A percentile compares a stretch with the other conserved stretches of the same genome.
Conservation (phyloP, 129 eudicot species). For the Mikania micrantha region DNA sequence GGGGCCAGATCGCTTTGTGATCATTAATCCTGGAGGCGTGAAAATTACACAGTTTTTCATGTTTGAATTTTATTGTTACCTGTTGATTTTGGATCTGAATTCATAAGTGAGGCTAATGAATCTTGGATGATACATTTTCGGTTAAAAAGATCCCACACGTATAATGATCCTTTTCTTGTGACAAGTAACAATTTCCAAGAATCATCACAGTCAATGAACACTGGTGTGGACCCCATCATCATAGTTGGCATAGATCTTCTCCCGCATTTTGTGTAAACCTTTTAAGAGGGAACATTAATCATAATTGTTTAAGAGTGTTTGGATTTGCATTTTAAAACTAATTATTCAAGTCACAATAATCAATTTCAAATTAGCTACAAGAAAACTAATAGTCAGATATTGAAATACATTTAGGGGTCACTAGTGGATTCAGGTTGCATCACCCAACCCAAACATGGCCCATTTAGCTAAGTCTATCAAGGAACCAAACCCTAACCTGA, state of each 20-base stretch:
- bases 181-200: conserved; percentile 88
- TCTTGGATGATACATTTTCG: conserved; percentile 86
- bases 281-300: conserved; percentile 10
- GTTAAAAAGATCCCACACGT: conserved; percentile 83
- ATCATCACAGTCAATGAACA: conserved; percentile 92
- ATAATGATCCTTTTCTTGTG: conserved; percentile 71
- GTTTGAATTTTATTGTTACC: conserved; percentile 37
- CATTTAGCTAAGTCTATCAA: no score
- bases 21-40: neutral
- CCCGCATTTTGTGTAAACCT: conserved; percentile 97
- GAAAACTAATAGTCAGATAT: neutral
- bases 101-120: conserved; percentile 64
- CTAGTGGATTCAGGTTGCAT: no score
- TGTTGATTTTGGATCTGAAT: conserved; percentile 49
- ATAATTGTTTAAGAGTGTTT: neutral
- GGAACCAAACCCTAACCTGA: no score
- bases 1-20: no score
- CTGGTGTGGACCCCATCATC: conserved; percentile 96
- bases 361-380: neutral
- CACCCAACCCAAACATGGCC: no score
- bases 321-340: neutral
- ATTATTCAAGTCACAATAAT: neutral
- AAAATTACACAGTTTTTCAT: neutral
- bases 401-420: no score
- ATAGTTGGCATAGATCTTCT: conserved; percentile 91